A percentile compares a stretch with the other conserved stretches of the same genome.
Conservation (phyloP, 257 asterid genomes). For the Cinchona pubescens region DNA sequence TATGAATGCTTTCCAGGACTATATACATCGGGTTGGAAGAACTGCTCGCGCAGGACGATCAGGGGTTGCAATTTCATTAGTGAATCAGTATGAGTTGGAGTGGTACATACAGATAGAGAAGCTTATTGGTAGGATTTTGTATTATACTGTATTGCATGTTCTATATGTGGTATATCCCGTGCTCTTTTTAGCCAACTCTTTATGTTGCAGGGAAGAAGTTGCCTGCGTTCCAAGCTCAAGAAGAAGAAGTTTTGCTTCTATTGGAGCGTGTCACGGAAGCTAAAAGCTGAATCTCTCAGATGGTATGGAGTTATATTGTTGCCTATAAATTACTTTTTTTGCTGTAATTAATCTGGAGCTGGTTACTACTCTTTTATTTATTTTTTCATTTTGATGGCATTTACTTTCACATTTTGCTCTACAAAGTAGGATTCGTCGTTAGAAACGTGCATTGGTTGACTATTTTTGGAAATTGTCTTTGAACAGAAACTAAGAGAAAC, state of each 20-base stretch:
- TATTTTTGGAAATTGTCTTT: background rate
- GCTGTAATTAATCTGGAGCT: background rate
- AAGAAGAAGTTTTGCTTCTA: constrained; percentile 70
- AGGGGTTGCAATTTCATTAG: constrained; percentile 76
- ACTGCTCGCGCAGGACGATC: constrained; percentile 98
- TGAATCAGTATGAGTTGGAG: constrained; percentile 86
- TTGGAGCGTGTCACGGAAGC: constrained; percentile 77
- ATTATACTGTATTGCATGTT: background rate
- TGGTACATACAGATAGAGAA: constrained; percentile 85
- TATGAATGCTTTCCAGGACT: constrained; percentile 56
- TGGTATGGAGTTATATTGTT: constrained; percentile 34
- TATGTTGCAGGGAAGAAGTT: constrained; percentile 61
- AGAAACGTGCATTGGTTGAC: background rate
- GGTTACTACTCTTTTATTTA: background rate
- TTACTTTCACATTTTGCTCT: too few species aligned
- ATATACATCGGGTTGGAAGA: constrained; percentile 97
- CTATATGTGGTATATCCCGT: background rate
- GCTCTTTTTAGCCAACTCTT: background rate
- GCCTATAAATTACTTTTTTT: background rate
- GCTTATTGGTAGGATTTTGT: constrained; percentile 54
- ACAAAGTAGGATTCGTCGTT: background rate
- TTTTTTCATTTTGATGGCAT: too few species aligned
- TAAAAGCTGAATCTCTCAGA: constrained; percentile 67
- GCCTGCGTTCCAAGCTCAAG: constrained; percentile 63
- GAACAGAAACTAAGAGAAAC: constrained; percentile 67